Evolutionary conservation across 352 stramenopile genomes (phyloP), one percentile per base, ranked within the genome.

Genomic region (Globisporangium middletonii): DNA sequence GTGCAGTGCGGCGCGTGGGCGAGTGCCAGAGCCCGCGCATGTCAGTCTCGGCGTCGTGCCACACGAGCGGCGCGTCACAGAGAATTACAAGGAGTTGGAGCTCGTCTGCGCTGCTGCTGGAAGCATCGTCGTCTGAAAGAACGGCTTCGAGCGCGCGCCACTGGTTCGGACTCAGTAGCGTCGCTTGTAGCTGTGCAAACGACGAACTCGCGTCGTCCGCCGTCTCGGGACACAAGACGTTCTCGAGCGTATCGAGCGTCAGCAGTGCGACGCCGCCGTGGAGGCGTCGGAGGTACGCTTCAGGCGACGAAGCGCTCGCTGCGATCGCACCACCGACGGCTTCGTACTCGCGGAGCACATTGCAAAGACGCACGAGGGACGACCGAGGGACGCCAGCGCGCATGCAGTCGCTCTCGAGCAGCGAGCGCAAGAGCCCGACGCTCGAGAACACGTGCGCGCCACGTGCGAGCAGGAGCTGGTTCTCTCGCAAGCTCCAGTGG

Each of bases 31-130:
- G 66, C 50, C n/a, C 53, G 47, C 57, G 63, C n/a, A 16, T 23
- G 35, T 55, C 43, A 8, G 23, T 62, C 38, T 33, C 53, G 59
- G 57, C 63, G 50, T 45, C 23, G 11, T 63, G 65, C 70, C 73
- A 83, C 7, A 77, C 64, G 15, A 92, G 57, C 23, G 73, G 75
- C 0, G 71, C 16, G 35, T 89, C 79, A n/a, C 79, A 85, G 12
- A 88, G 59, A 48, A 92, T 62, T 0, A 86, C 48, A 23, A 82
- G 42, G 18, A 64, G 70, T 48, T 60, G 35, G 28, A 60, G 8
- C 15, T 26, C 13, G 18, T 28, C 16, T 26, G 3, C 2, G 11
- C 23, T 43, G 52, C 6, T 43, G 42, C 37, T 50, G 9, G 9
- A n/a, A 3, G 5, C 3, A 27, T 19, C 6, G 33, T 12, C 7